Evolutionary conservation across 306 rosid species (phyloP).

Genomic region (Cicer bijugum): DNA sequence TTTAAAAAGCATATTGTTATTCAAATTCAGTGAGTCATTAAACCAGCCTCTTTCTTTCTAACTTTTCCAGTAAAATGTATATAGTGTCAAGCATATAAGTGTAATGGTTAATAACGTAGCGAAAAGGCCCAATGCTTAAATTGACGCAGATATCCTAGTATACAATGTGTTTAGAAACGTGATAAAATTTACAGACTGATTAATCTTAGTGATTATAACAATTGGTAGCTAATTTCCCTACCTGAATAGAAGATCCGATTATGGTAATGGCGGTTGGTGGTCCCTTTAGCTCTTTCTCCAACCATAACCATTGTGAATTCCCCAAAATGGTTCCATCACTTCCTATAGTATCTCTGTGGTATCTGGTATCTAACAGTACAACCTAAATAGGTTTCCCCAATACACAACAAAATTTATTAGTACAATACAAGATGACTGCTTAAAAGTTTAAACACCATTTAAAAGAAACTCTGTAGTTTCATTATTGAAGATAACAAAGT

Average conservation of each 20-base stretch:
- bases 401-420: constrained; percentile 36
- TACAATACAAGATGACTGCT: constrained; percentile 37
- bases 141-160: constrained; percentile 24
- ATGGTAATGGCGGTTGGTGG: constrained; percentile 68
- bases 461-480: constrained; percentile 9
- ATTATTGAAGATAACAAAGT: constrained; percentile 20
- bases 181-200: constrained; percentile 13
- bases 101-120: neutral
- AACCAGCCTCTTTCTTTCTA: neutral
- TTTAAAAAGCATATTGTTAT: neutral
- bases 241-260: constrained; percentile 86
- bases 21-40: neutral
- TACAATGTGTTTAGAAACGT: constrained; percentile 1
- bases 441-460: neutral
- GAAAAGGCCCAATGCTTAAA: neutral
- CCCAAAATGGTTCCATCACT: constrained; percentile 84
- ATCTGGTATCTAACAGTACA: constrained; percentile 73
- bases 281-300: constrained; percentile 70
- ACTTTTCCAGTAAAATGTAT: neutral
- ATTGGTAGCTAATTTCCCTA: constrained; percentile 29
- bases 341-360: constrained; percentile 77
- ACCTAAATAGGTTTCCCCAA: constrained; percentile 45
- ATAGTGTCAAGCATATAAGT: neutral
- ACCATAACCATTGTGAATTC: constrained; percentile 74
- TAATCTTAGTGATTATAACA: constrained; percentile 10